Base-by-base conservation (phyloP, 2,329 filamentous ascomycete species). In the Sodiomyces alkalinus region DNA sequence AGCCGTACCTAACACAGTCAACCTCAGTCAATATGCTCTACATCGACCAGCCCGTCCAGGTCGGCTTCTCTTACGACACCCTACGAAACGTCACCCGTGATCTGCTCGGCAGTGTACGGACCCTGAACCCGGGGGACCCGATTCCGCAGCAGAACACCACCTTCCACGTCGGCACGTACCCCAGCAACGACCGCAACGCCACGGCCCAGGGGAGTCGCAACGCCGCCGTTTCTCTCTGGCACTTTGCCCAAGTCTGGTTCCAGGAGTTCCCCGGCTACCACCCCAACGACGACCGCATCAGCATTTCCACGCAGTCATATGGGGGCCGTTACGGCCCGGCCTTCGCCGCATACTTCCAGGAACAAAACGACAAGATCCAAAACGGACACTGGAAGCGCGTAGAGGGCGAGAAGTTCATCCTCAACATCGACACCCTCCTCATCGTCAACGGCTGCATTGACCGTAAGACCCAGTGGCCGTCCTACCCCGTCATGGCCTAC, bases 221-320 rank as follows among this genome's bases (percentile, higher is more conserved):
- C 19, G 24, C 37, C 11, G 48, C 47, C 23, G 29, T 51, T 39
- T 36, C 47, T 28, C 31, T 42, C 17, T 17, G 47, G 47, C 24
- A 43, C 37, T 33, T 37, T 22, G 29, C 38, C 5, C 31, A 41
- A 32, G 60, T 60, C 3, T 80, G 74, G 58, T 69, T 73, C 31
- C 57, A 65, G 6, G 63, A 69, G 21, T 80, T 80, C 34, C 72
- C 71, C 0, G 57, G 60, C 21, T 76, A 79, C 41, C 60, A 66
- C 42, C 62, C 64, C 3, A 60, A 62, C 28, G 63, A 74, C 35
- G 25, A 27, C 31, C 36, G 36, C 12, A 62, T 70, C 34, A 60
- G 61, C 10, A 55, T 73, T 31, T 67, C 61, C 22, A 59, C 64
- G 3, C 55, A 64, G 33, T 64, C 59, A 0, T 73, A 73, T 33